Base-by-base conservation (phyloP, 345 rosid genomes). In the Euphorbia lathyris region DNA sequence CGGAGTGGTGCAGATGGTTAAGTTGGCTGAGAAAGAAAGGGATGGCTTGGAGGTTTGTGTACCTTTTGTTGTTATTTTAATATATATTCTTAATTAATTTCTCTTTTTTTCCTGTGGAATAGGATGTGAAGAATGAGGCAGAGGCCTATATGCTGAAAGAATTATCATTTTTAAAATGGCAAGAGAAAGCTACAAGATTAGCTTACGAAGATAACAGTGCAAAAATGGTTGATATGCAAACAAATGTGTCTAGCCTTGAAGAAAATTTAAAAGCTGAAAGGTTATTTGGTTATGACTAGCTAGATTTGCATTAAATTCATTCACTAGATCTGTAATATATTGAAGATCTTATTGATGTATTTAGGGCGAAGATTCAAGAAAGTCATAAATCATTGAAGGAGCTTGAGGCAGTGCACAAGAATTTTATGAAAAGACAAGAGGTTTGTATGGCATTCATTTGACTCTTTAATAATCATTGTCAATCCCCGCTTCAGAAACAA, bases 1-100 rank as follows among this genome's bases (percentile, higher is more conserved):
- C 53, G 91, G 99, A 76, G 98, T 95, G 65, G 99, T 95, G 67
- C 99, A 92, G 75, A 88, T 95, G 97, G 99, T 95, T 74, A 95
- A 95, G 79, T 60, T 95, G 77, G 94, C 97, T 4, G 99, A 95
- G 81, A 95, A 92, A 80, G 99, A 95, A 83, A 86, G 96, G 81
- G 97, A 95, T 68, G 73, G 82, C 81, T 83, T 95, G 84, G 98
- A 95, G 99, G 99, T 95, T 78, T 43, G 84, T 84, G 52, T 48
- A 29, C 72, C 47, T 58, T 78, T 32, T 63, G 29, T 55, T 63
- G 38, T 69, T 32, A n/a, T 67, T 34, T 51, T 42, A 25, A 43
- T 14, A 43, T 27, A 45, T 30, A 58, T 58, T 22, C 76, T 65
- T 60, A 57, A 22, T 64, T n/a, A n/a, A n/a, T n/a, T n/a, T n/a